phyloP scores from a whole-genome alignment of 78 protist genomes.

The Chrysochromulina parva region DNA sequence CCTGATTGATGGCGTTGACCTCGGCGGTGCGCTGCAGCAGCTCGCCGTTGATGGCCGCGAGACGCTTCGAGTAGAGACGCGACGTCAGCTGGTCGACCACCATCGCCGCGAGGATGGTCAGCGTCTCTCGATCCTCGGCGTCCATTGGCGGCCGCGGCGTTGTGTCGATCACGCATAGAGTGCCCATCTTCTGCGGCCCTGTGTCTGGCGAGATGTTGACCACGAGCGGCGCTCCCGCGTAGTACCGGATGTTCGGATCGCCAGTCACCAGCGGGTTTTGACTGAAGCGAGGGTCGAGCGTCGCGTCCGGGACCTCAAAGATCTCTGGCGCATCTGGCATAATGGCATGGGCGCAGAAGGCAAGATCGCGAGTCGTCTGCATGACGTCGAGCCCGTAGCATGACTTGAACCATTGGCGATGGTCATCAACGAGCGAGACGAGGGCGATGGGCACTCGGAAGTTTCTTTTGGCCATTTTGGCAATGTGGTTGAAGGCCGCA shows the following conservation, averaged over 20 bases:
- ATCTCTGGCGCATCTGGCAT: neutral
- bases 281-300: neutral
- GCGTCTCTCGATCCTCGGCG: neutral
- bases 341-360: neutral
- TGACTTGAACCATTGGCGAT: conserved; percentile 13
- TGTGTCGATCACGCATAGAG: neutral
- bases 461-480: too few species aligned
- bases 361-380: neutral
- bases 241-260: neutral
- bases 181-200: neutral
- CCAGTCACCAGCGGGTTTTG: conserved; percentile 1
- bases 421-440: conserved; percentile 1
- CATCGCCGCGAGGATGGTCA: too few species aligned
- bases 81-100: too few species aligned
- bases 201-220: too few species aligned
- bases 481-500: too few species aligned
- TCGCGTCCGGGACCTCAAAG: neutral
- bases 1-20: neutral
- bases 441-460: neutral
- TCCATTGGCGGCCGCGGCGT: neutral
- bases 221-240: neutral
- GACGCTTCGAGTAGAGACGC: too few species aligned
- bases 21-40: too few species aligned
- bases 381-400: neutral
- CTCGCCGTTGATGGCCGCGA: too few species aligned